Conservation (phyloP, 805 yeast genomes). For the Metschnikowia aberdeeniae region DNA sequence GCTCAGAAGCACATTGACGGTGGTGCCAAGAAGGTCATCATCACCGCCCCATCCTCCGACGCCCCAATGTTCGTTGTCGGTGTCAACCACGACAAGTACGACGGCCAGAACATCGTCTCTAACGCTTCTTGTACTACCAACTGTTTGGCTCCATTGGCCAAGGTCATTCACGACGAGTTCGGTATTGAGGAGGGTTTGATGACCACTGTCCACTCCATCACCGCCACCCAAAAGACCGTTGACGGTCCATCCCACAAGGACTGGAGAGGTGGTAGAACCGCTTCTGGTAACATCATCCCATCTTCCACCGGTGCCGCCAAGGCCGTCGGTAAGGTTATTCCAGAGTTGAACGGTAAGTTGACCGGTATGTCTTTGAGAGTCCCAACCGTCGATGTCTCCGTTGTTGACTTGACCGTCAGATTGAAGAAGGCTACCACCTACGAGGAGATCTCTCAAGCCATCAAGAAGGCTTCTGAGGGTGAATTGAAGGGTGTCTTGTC, state of each 20-base stretch:
- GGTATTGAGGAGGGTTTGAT: slow-evolving; percentile 89
- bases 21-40: slow-evolving; percentile 93
- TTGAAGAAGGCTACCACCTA: slow-evolving; percentile 71
- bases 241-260: slow-evolving; percentile 97
- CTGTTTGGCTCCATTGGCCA: slow-evolving; percentile 93
- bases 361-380: slow-evolving; percentile 94
- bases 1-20: slow-evolving; percentile 81
- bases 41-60: slow-evolving; percentile 90
- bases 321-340: slow-evolving; percentile 95
- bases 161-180: slow-evolving; percentile 78
- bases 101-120: slow-evolving; percentile 73
- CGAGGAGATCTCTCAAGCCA: slow-evolving; percentile 74
- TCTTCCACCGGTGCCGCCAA: slow-evolving; percentile 97
- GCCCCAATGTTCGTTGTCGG: slow-evolving; percentile 96
- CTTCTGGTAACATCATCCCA: slow-evolving; percentile 92
- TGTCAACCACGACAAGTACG: slow-evolving; percentile 78
- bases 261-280: slow-evolving; percentile 98
- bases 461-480: slow-evolving; percentile 75
- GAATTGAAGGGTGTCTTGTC: slow-evolving; percentile 78
- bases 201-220: slow-evolving; percentile 95
- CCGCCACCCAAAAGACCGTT: slow-evolving; percentile 94
- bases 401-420: slow-evolving; percentile 87
- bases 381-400: slow-evolving; percentile 90
- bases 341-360: slow-evolving; percentile 85
- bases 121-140: slow-evolving; percentile 96